Conservation (phyloP, 148 eudicot genomes). For the Rhododendron williamsianum region DNA sequence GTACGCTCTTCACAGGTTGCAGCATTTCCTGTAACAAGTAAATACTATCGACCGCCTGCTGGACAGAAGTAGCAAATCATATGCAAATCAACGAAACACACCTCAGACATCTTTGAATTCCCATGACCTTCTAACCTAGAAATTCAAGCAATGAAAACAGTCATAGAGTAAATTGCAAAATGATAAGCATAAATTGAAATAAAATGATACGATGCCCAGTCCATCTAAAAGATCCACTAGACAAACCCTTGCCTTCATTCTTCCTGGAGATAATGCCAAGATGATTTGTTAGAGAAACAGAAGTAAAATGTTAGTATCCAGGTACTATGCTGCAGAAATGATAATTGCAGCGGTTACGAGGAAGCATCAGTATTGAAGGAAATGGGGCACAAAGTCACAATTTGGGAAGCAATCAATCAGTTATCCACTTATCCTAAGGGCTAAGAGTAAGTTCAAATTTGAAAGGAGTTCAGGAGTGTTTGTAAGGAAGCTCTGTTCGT, state of each 20-base stretch:
- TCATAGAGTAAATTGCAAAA: neutral
- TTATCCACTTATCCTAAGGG: neutral
- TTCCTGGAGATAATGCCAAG: slow-evolving; percentile 15
- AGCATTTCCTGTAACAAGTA: slow-evolving; percentile 17
- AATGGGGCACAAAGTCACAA: neutral
- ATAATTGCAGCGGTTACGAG: neutral
- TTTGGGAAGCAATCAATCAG: neutral
- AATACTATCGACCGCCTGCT: neutral
- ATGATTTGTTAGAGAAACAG: neutral
- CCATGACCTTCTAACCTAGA: slow-evolving; percentile 32
- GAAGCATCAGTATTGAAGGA: neutral
- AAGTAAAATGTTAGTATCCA: neutral
- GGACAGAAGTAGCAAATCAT: slow-evolving; percentile 7
- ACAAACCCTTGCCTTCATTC: slow-evolving; percentile 7
- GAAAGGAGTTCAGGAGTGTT: neutral
- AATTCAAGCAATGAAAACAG: neutral
- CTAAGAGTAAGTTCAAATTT: neutral
- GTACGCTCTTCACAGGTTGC: slow-evolving; percentile 20
- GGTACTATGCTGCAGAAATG: neutral
- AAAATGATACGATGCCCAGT: neutral
- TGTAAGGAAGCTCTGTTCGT: neutral
- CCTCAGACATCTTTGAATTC: slow-evolving; percentile 26
- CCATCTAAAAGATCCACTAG: slow-evolving; percentile 11
- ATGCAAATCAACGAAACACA: slow-evolving; percentile 8
- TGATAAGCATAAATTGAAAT: neutral